A percentile compares a stretch with the other conserved stretches of the same genome.
These are phyloP conservation scores for Hypomyces rosellus DNA, from an alignment of 2,329 filamentous ascomycete species.

Conservation along the genomic window DNA sequence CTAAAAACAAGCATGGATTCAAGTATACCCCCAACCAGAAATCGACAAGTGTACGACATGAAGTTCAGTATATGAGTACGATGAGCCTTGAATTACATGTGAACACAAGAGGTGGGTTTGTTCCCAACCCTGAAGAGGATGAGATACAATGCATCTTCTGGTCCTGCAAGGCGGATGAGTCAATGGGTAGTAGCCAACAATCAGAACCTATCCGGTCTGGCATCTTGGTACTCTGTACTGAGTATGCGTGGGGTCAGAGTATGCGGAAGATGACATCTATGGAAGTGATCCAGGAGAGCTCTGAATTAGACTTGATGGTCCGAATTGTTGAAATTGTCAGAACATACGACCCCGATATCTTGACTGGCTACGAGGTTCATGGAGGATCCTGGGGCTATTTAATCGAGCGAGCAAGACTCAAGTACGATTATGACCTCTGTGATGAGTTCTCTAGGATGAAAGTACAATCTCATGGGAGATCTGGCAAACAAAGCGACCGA, in stretches of 20 bases:
- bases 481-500: constrained; percentile 77
- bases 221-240: constrained; percentile 63
- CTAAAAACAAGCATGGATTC: constrained; percentile 73
- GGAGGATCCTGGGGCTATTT: constrained; percentile 92
- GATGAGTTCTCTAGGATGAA: constrained; percentile 90
- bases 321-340: constrained; percentile 84
- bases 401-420: constrained; percentile 77
- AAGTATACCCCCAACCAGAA: constrained; percentile 75
- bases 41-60: constrained; percentile 71
- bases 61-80: constrained; percentile 90
- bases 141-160: constrained; percentile 86
- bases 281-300: constrained; percentile 66
- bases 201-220: constrained; percentile 54
- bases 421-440: constrained; percentile 86
- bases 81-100: constrained; percentile 93
- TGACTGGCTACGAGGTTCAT: constrained; percentile 93
- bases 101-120: constrained; percentile 72
- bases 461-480: constrained; percentile 71
- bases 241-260: constrained; percentile 50
- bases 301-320: constrained; percentile 79
- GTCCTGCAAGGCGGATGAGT: constrained; percentile 74
- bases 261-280: constrained; percentile 56
- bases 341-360: constrained; percentile 77
- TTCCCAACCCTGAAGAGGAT: constrained; percentile 86
- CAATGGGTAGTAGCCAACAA: constrained; percentile 37